phyloP scores from a whole-genome alignment of 192 early-diverging fungal species.

The Entomortierella beljakovae region DNA sequence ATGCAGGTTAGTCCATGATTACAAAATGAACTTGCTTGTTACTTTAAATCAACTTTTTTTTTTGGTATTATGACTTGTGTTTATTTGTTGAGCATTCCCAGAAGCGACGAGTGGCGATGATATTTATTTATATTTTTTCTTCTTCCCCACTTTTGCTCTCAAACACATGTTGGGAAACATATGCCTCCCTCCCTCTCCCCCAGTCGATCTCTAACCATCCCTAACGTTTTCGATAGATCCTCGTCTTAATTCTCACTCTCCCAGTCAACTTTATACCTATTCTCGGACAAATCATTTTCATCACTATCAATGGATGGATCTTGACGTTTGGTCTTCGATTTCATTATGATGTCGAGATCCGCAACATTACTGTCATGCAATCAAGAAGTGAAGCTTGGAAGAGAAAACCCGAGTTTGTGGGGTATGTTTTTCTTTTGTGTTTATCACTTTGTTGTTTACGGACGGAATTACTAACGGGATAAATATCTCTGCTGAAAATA shows the following conservation, averaged over 20 bases:
- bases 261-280: slow-evolving; percentile 39
- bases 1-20: slow-evolving; percentile 52
- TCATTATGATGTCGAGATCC: slow-evolving; percentile 68
- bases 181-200: neutral
- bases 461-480: no score
- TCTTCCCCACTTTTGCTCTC: no score
- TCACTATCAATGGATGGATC: slow-evolving; percentile 65
- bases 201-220: neutral
- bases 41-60: neutral
- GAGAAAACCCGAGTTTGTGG: slow-evolving; percentile 32
- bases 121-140: no score
- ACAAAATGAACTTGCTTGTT: neutral
- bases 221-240: slow-evolving; percentile 9
- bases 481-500: neutral
- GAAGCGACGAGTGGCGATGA: no score
- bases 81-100: neutral
- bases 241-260: slow-evolving; percentile 36
- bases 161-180: neutral
- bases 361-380: slow-evolving; percentile 56
- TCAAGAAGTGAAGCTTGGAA: slow-evolving; percentile 60
- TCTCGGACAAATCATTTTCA: slow-evolving; percentile 50
- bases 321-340: slow-evolving; percentile 61
- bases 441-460: neutral
- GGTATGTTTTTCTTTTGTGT: slow-evolving; percentile 9
- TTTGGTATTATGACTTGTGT: neutral